Base-by-base conservation (phyloP, 148 eudicot species). In the Drosera capensis region DNA sequence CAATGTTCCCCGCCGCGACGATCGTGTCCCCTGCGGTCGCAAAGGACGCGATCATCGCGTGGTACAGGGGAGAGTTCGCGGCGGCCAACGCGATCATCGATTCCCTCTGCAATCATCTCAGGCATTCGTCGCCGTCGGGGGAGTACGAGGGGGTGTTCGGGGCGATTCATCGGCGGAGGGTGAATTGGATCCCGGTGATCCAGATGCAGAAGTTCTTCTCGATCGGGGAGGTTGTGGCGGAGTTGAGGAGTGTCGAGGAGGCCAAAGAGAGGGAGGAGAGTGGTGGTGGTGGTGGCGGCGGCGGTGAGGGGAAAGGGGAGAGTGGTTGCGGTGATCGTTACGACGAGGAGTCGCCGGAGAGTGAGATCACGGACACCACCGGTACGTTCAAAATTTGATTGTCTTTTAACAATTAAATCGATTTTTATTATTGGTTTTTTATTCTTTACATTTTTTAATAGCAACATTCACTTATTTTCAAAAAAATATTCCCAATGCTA, bases 51-150 rank as follows among this genome's bases (percentile, higher is more conserved):
- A 58, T 80, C 3, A 62, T 83, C 14, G 74, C 71, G 20, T 88
- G 96, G 96, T 88, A 79, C 37, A 46, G 75, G 4, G 90, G 92
- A 3, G 96, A 88, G 62, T 88, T 88, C 43, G 96, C 96, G n/a
- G 96, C 96, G 15, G 94, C 96, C 7, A 87, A 88, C 71, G 86
- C 94, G 6, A 87, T 87, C 44, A 87, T 87, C 42, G 96, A 80
- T 51, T 66, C 75, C 7, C 75, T 84, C 1, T 80, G 86, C 54
- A 52, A 61, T 52, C 97, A 88, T 67, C 43, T 88, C 34, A 55
- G 51, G 3, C 68, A 69, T 67, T 59, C 80, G 40, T 49, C 14
- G n/a, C 48, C 23, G 20, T 23, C 68, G 26, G 71, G n/a, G n/a
- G n/a, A 59, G 43, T 84, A 88, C 57, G 82, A 75, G 20, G 56